Evolutionary conservation across 2,329 filamentous ascomycete genomes (phyloP).

Genomic region (Penicillium crustosum): DNA sequence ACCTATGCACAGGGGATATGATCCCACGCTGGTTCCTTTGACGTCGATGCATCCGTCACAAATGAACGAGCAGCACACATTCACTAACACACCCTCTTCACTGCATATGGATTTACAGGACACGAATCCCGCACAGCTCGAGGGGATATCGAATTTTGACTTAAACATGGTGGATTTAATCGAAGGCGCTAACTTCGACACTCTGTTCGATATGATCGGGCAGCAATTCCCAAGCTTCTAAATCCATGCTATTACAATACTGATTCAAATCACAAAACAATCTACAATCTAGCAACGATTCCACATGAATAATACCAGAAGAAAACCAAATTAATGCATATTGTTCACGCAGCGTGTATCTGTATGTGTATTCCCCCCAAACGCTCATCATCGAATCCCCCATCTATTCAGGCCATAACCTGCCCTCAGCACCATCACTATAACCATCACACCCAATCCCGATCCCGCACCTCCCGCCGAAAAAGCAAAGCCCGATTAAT

Average conservation of each 20-base stretch:
- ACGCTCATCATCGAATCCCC: neutral
- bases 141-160: slow-evolving; percentile 28
- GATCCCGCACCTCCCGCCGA: neutral
- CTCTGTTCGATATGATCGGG: slow-evolving; percentile 34
- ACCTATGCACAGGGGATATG: neutral
- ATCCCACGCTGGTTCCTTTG: neutral
- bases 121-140: neutral
- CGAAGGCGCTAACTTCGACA: slow-evolving; percentile 34
- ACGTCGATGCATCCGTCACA: neutral
- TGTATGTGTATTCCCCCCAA: neutral
- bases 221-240: slow-evolving; percentile 35
- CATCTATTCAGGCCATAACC: neutral
- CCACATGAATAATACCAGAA: neutral
- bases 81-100: neutral
- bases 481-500: slow-evolving; percentile 5
- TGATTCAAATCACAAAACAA: too few species aligned
- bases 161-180: slow-evolving; percentile 36
- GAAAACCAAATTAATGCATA: neutral
- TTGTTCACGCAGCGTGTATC: neutral
- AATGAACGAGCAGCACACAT: neutral
- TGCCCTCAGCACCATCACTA: neutral
- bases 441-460: neutral
- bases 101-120: slow-evolving; percentile 13
- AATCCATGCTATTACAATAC: neutral
- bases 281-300: neutral